Percentiles rank a stretch among this genome's conserved stretches.
These are phyloP conservation scores for Leishmania mexicana DNA, from an alignment of 208 protist genomes.

Conservation along the genomic window DNA sequence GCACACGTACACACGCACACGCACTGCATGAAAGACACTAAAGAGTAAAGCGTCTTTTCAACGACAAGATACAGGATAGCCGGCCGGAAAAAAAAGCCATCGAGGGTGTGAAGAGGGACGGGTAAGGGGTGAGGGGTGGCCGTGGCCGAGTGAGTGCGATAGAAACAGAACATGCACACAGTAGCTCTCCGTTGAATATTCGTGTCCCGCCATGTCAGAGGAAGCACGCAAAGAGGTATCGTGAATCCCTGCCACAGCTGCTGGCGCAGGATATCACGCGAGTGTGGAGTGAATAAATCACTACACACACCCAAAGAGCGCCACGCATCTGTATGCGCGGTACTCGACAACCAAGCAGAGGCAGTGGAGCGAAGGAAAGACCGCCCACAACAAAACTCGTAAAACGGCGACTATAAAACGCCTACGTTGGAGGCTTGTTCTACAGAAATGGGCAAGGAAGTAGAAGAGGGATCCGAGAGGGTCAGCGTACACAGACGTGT, in stretches of 20 bases:
- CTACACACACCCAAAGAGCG: neutral
- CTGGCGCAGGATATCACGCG: neutral
- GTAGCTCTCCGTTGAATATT: neutral
- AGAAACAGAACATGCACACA: neutral
- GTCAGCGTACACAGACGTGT: too few species aligned
- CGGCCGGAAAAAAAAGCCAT: too few species aligned
- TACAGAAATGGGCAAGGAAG: too few species aligned
- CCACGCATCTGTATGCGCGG: neutral
- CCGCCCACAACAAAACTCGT: neutral
- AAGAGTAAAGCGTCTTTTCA: neutral
- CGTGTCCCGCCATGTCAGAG: neutral
- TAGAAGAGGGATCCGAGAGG: too few species aligned
- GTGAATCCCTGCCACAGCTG: neutral
- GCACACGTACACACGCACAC: too few species aligned
- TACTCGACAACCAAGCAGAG: neutral
- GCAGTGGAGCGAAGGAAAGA: neutral
- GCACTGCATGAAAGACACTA: neutral
- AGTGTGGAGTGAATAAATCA: neutral
- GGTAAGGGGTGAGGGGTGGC: neutral
- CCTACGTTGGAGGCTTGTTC: too few species aligned
- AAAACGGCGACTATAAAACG: too few species aligned
- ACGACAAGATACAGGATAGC: too few species aligned
- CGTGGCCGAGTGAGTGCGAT: neutral
- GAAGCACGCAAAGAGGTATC: neutral
- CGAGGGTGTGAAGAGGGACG: neutral